A percentile compares a stretch with the other conserved stretches of the same genome.
Conservation (phyloP, 306 rosid species). For the Casuarina cunninghamiana region DNA sequence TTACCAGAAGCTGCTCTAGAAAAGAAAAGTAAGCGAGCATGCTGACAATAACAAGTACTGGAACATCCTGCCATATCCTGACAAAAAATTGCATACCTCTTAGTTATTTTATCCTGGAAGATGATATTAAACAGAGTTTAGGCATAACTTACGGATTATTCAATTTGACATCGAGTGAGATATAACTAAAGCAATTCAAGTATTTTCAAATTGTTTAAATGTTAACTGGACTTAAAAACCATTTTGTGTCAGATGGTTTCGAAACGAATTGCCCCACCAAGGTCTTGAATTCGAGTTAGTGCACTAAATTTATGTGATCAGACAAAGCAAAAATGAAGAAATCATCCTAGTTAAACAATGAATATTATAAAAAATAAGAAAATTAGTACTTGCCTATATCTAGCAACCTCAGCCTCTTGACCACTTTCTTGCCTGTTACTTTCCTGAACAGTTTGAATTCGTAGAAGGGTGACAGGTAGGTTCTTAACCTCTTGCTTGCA, state of each 20-base stretch:
- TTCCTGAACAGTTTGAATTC: slow-evolving; percentile 39
- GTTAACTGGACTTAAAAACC: not conserved
- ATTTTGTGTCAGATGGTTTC: not conserved
- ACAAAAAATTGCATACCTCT: slow-evolving; percentile 7
- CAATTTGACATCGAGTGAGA: slow-evolving; percentile 9
- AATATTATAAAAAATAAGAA: not conserved
- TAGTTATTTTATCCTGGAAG: slow-evolving; percentile 26
- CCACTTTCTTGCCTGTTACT: slow-evolving; percentile 35
- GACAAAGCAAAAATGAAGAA: not conserved
- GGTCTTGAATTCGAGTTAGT: not conserved
- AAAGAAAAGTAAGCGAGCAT: slow-evolving; percentile 97
- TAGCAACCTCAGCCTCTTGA: slow-evolving; percentile 39
- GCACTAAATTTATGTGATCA: not conserved
- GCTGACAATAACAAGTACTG: slow-evolving; percentile 93
- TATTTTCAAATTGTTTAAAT: not conserved
- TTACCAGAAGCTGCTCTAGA: slow-evolving; percentile 94
- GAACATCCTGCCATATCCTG: slow-evolving; percentile 98
- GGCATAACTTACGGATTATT: slow-evolving; percentile 4
- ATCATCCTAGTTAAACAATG: not conserved
- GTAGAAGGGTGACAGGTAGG: slow-evolving; percentile 69
- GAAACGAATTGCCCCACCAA: not conserved
- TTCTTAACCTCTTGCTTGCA: slow-evolving; percentile 83
- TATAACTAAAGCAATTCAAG: not conserved
- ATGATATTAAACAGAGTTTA: slow-evolving; percentile 1
- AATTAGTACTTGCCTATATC: slow-evolving; percentile 56